Conservation (phyloP, 1,284 basidiomycete genomes). For the Rugosomyces carneus region DNA sequence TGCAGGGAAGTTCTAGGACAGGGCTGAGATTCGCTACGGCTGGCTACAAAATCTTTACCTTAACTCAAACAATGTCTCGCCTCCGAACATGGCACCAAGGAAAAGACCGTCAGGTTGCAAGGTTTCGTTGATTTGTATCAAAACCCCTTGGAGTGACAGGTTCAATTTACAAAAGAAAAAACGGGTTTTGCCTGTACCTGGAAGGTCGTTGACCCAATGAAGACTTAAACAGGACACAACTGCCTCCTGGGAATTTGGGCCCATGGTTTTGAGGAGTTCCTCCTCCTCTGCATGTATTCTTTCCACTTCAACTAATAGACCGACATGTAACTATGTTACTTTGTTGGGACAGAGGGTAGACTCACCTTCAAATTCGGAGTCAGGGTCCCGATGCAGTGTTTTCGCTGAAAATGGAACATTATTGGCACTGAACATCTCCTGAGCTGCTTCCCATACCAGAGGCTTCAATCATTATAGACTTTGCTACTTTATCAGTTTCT, state of each 20-base stretch:
- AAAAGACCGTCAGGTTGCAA: constrained; percentile 93
- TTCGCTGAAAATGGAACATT: constrained; percentile 36
- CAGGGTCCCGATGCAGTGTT: constrained; percentile 66
- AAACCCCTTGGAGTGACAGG: constrained; percentile 49
- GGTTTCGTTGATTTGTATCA: constrained; percentile 85
- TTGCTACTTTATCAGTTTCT: constrained; percentile 65
- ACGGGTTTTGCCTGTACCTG: constrained; percentile 45
- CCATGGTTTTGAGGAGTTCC: constrained; percentile 55
- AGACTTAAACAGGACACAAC: constrained; percentile 88
- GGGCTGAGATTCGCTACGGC: neutral
- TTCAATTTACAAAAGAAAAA: neutral
- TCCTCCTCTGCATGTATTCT: constrained; percentile 79
- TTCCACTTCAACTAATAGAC: constrained; percentile 66
- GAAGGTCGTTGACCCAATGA: constrained; percentile 98
- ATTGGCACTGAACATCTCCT: neutral
- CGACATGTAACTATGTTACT: constrained; percentile 3
- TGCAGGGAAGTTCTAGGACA: constrained; percentile 71
- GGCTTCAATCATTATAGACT: constrained; percentile 84
- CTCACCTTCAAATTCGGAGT: constrained; percentile 72
- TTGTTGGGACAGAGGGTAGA: constrained; percentile 8
- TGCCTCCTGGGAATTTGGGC: constrained; percentile 80
- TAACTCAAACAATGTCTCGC: constrained; percentile 95
- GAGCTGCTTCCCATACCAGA: constrained; percentile 50
- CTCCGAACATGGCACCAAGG: constrained; percentile 90
- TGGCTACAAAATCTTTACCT: constrained; percentile 36